Percentiles rank a stretch among this genome's conserved stretches.
Conservation (phyloP, 768 basidiomycete species). For the Coprinellus aureogranulatus region DNA sequence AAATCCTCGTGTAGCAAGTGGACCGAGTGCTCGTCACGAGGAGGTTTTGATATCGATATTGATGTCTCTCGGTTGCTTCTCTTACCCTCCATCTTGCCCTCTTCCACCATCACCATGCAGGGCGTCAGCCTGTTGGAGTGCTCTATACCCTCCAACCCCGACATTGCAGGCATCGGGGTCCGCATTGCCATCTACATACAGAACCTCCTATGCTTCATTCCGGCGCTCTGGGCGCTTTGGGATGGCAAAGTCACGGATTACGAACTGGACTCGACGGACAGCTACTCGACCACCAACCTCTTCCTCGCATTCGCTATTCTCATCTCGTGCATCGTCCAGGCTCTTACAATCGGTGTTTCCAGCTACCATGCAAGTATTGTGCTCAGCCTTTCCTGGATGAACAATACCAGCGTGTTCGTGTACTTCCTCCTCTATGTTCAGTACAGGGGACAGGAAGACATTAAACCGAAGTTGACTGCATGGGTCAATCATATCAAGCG, state of each 20-base stretch:
- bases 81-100: no score
- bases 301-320: constrained; percentile 23
- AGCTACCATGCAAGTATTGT: constrained; percentile 22
- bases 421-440: constrained; percentile 11
- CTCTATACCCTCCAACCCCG: no score
- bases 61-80: no score
- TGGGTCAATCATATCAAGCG: no score
- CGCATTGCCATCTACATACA: background rate
- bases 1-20: no score
- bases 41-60: no score
- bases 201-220: background rate
- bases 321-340: constrained; percentile 22
- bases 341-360: constrained; percentile 12
- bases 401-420: constrained; percentile 18
- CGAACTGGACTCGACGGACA: background rate
- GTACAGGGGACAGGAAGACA: background rate
- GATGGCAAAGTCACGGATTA: background rate
- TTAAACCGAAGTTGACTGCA: background rate
- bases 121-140: no score
- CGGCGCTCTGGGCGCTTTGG: constrained; percentile 5
- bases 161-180: no score
- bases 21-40: no score
- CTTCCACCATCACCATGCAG: no score
- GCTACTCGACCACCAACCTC: constrained; percentile 1
- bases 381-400: constrained; percentile 27